Conservation (phyloP, 495 filamentous ascomycete genomes). For the Lasiosphaeria hispida region DNA sequence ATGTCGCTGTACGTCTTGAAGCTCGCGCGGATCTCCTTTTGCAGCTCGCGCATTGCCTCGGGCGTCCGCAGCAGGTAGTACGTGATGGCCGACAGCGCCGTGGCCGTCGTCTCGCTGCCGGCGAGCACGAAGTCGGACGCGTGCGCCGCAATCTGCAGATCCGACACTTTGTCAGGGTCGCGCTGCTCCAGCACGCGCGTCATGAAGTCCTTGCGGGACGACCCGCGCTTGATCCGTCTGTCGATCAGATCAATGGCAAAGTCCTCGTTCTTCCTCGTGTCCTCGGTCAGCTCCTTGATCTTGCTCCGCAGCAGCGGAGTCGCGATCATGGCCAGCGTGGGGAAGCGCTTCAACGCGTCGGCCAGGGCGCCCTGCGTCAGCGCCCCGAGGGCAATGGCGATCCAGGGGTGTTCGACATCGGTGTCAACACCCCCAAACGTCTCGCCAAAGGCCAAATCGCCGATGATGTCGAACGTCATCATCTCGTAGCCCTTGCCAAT, state of each 20-base stretch:
- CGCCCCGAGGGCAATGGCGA: conserved; percentile 24
- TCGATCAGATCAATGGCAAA: neutral
- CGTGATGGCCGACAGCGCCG: conserved; percentile 41
- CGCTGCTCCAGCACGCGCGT: neutral
- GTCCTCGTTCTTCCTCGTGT: too few relatives aligned
- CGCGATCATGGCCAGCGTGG: conserved; percentile 19
- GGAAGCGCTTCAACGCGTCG: conserved; percentile 17
- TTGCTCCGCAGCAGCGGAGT: conserved; percentile 35
- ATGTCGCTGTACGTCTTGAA: conserved; percentile 50
- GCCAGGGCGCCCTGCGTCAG: neutral
- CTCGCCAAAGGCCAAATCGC: conserved; percentile 54
- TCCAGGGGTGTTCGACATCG: conserved; percentile 33
- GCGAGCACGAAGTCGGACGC: conserved; percentile 23
- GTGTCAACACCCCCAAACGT: conserved; percentile 48
- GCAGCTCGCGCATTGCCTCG: conserved; percentile 34
- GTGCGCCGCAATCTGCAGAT: conserved; percentile 23
- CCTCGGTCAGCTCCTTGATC: too few relatives aligned
- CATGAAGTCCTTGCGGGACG: conserved; percentile 1
- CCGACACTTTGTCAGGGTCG: neutral
- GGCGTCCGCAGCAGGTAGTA: conserved; percentile 49
- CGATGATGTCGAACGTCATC: conserved; percentile 57
- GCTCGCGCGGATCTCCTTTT: conserved; percentile 44
- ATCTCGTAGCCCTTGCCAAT: conserved; percentile 50
- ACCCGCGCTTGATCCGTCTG: too few relatives aligned
- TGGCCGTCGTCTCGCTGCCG: conserved; percentile 54